Percentiles rank a stretch among this genome's conserved stretches.
phyloP scores from a whole-genome alignment of 352 stramenopile genomes.

The Phytophthora idaei region DNA sequence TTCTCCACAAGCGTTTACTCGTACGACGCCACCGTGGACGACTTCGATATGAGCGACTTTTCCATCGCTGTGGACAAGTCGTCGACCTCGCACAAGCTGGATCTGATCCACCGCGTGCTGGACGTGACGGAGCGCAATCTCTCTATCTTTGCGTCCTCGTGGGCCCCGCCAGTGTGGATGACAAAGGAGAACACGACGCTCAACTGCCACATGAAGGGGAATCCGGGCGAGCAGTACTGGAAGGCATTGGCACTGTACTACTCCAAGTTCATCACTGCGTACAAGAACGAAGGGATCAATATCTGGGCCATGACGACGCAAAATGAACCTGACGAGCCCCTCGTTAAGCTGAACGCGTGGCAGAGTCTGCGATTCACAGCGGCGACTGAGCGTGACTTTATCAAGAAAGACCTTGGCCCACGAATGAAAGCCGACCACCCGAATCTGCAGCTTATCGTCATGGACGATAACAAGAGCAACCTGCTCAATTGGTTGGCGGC shows the following conservation, averaged over 20 bases:
- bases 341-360: slow-evolving; percentile 42
- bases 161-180: slow-evolving; percentile 84
- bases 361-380: slow-evolving; percentile 51
- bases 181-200: slow-evolving; percentile 60
- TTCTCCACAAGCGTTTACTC: slow-evolving; percentile 71
- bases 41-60: slow-evolving; percentile 66
- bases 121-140: slow-evolving; percentile 39
- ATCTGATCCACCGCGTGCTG: slow-evolving; percentile 45
- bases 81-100: slow-evolving; percentile 41
- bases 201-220: slow-evolving; percentile 52
- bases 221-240: slow-evolving; percentile 50
- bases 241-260: slow-evolving; percentile 77
- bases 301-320: slow-evolving; percentile 81
- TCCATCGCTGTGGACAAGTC: slow-evolving; percentile 71
- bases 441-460: slow-evolving; percentile 73
- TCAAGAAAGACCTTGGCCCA: slow-evolving; percentile 74
- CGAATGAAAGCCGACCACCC: slow-evolving; percentile 64
- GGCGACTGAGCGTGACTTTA: slow-evolving; percentile 53
- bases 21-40: slow-evolving; percentile 42
- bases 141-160: slow-evolving; percentile 72
- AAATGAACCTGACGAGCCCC: slow-evolving; percentile 67
- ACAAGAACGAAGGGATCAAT: slow-evolving; percentile 54
- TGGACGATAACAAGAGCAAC: slow-evolving; percentile 78
- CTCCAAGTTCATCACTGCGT: slow-evolving; percentile 79
- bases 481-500: slow-evolving; percentile 44